Conservation (phyloP, 805 yeast species). For the Pichia nakasei region DNA sequence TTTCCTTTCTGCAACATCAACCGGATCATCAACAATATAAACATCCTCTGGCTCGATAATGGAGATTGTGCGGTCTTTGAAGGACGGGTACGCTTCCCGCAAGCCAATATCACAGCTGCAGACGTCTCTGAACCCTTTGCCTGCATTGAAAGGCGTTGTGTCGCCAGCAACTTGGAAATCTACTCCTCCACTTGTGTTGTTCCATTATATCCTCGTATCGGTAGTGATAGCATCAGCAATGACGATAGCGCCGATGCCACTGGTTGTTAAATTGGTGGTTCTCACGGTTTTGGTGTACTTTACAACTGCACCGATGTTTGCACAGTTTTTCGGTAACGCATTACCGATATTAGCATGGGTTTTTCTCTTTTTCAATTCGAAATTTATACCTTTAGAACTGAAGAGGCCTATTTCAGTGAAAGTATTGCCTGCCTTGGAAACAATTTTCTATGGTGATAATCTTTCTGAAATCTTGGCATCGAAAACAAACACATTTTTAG, state of each 20-base stretch:
- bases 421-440: slow-evolving; percentile 87
- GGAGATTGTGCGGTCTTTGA: background rate
- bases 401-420: slow-evolving; percentile 86
- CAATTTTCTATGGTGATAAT: slow-evolving; percentile 88
- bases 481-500: slow-evolving; percentile 55
- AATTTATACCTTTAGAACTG: slow-evolving; percentile 61
- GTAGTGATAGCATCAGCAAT: slow-evolving; percentile 19
- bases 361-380: slow-evolving; percentile 69
- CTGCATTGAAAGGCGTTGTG: background rate
- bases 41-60: background rate
- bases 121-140: background rate
- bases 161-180: background rate
- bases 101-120: background rate
- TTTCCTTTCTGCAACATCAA: too few relatives aligned
- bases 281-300: slow-evolving; percentile 14
- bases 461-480: slow-evolving; percentile 78
- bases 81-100: background rate
- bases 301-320: slow-evolving; percentile 61
- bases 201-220: slow-evolving; percentile 3
- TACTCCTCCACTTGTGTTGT: background rate
- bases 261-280: slow-evolving; percentile 13
- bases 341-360: slow-evolving; percentile 86
- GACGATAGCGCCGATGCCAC: slow-evolving; percentile 16
- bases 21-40: too few relatives aligned
- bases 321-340: slow-evolving; percentile 78